These are phyloP conservation scores for Silene noctiflora DNA, from an alignment of 179 eudicot genomes.

Conservation along the genomic window DNA sequence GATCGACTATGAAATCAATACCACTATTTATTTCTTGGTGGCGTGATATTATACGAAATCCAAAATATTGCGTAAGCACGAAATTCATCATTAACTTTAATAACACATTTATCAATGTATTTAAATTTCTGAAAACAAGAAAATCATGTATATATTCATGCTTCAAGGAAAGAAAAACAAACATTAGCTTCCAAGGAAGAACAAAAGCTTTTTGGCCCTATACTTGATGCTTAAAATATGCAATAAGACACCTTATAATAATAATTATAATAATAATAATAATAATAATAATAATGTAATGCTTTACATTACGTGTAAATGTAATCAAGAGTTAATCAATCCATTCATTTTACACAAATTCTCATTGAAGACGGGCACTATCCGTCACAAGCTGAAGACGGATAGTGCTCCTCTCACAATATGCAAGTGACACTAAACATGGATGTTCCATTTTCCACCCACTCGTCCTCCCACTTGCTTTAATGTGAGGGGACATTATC, in stretches of 20 bases:
- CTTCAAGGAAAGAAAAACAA: constrained; percentile 2
- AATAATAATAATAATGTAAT: too few species aligned
- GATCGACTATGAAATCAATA: background rate
- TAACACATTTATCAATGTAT: background rate
- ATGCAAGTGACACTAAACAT: too few species aligned
- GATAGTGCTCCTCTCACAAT: too few species aligned
- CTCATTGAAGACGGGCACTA: too few species aligned
- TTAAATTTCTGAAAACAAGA: background rate
- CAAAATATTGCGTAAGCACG: background rate
- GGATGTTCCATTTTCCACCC: too few species aligned
- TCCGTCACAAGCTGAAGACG: too few species aligned
- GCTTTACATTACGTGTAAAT: constrained; percentile 22
- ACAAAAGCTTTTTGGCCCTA: background rate
- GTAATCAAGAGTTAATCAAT: constrained; percentile 28
- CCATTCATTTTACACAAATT: constrained; percentile 1
- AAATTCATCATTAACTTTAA: background rate
- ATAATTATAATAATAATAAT: too few species aligned
- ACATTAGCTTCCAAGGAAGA: constrained; percentile 11
- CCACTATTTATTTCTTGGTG: background rate
- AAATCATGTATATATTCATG: background rate
- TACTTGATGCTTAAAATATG: background rate
- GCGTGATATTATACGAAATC: background rate
- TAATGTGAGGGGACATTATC: too few species aligned
- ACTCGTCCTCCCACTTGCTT: too few species aligned
- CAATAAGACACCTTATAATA: background rate